These are phyloP conservation scores for Xylariaceae sp. DNA, from an alignment of 2,329 filamentous ascomycete species.

Conservation along the genomic window DNA sequence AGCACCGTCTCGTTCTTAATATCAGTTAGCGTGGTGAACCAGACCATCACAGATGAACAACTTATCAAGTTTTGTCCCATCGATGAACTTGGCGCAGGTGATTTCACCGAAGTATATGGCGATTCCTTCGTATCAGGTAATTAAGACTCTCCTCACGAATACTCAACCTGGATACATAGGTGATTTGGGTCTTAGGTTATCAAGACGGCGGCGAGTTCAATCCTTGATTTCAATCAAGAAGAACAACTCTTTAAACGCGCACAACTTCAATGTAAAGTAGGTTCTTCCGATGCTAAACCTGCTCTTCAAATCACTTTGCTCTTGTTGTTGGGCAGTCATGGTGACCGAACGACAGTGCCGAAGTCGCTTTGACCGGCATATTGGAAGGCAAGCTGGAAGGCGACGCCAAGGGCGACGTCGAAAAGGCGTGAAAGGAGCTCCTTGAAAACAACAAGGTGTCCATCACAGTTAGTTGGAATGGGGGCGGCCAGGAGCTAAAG, in stretches of 20 bases:
- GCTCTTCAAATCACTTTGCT: not conserved
- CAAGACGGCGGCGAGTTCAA: not conserved
- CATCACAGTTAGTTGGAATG: not conserved
- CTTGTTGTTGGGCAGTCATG: not conserved
- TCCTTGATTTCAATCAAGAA: not conserved
- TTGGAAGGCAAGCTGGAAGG: not conserved
- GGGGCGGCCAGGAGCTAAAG: not conserved
- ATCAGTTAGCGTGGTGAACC: not conserved
- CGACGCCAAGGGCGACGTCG: not conserved
- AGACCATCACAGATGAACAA: not conserved
- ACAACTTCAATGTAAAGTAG: not conserved
- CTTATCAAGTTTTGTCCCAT: not conserved
- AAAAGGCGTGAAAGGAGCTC: not conserved
- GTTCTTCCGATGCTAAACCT: not conserved
- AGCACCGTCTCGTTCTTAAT: not conserved
- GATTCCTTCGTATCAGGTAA: not conserved
- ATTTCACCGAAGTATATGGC: not conserved
- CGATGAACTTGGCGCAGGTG: not conserved
- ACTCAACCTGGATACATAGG: no score
- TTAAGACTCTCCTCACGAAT: no score
- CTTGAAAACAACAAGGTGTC: not conserved
- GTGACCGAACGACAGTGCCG: not conserved
- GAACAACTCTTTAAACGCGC: not conserved
- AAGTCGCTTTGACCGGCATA: not conserved
- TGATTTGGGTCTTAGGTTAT: not conserved